Evolutionary conservation across 495 filamentous ascomycete genomes (phyloP), one percentile per base, ranked within the genome.

Genomic region (Cryomyces antarcticus): DNA sequence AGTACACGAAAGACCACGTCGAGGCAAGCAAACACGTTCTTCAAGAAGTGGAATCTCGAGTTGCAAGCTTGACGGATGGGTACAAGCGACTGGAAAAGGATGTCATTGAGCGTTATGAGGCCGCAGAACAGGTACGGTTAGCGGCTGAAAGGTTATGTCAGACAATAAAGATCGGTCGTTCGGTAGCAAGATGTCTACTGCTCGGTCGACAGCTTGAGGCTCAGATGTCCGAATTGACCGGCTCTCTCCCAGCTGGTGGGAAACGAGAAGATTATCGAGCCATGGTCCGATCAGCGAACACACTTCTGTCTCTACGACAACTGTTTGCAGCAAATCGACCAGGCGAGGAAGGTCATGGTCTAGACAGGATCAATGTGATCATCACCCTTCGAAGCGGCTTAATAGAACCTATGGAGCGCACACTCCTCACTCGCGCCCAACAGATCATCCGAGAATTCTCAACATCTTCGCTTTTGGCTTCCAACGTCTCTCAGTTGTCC

Each of bases 161-260:
- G 44, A 81, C 85, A 0, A 70, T 93, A n/a, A 69, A 73, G 39
- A 61, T 95, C 27, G 78, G 78, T 12, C 62, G 89, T 37, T 73
- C 80, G 1, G 78, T 93, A 5, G 73, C 68, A 31, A 64, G 89
- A 38, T 81, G 75, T 47, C 63, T 96, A 28, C 72, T 77, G 37
- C 66, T 96, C 12, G 85, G 81, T 0, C 66, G 88, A 29, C 87
- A 94, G 62, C 69, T 97, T 17, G 86, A 96, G 53, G 69, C 78
- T 10, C 86, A 94, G 58, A 71, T 77, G 49, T 64, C 66, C 0
- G 81, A 82, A 46, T 55, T 69, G 51, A 72, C 59, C 39, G 72
- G 58, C 17, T 61, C 64, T 13, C 65, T 62, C 17, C 43, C 45
- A 3, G 47, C 44, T 24, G 42, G 41, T 13, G 47, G 46, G 29